A percentile compares a stretch with the other conserved stretches of the same genome.
Conservation (phyloP, 2,329 filamentous ascomycete genomes). For the Xylariaceae sp. region DNA sequence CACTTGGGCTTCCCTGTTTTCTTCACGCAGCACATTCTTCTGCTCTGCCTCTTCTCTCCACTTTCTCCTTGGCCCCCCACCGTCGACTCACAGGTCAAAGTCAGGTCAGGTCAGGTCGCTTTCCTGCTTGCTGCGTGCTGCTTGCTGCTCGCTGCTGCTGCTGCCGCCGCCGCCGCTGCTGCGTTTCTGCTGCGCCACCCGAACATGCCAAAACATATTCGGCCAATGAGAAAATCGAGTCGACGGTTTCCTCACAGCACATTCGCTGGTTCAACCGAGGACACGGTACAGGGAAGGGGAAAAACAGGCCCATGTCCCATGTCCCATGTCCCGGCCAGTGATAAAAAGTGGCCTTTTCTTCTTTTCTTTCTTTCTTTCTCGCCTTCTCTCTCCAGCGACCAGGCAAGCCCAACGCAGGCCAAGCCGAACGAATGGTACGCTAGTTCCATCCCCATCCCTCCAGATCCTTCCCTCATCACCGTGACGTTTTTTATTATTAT, state of each 20-base stretch:
- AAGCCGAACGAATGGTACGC: conserved; percentile 16
- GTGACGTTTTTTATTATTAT: background rate
- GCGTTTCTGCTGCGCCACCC: conserved; percentile 14
- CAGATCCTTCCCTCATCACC: background rate
- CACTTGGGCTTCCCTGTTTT: no score
- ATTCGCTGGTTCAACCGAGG: conserved; percentile 15
- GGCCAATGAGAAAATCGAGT: conserved; percentile 14
- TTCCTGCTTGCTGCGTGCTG: background rate
- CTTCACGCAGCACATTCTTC: no score
- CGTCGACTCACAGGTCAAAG: no score
- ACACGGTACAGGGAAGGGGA: conserved; percentile 9
- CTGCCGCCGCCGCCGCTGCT: background rate
- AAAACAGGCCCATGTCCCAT: background rate
- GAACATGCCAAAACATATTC: conserved; percentile 1
- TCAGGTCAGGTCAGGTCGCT: background rate
- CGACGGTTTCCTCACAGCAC: conserved; percentile 15
- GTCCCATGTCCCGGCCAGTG: no score
- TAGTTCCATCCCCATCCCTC: background rate
- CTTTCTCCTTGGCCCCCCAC: background rate
- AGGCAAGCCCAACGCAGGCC: conserved; percentile 3
- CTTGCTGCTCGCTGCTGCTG: background rate
- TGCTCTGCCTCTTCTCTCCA: background rate
- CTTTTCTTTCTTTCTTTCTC: conserved; percentile 3
- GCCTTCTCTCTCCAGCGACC: background rate
- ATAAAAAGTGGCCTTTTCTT: background rate